Evolutionary conservation across 495 filamentous ascomycete species (phyloP), one percentile per base, ranked within the genome.

Genomic region (Neurospora sp.): DNA sequence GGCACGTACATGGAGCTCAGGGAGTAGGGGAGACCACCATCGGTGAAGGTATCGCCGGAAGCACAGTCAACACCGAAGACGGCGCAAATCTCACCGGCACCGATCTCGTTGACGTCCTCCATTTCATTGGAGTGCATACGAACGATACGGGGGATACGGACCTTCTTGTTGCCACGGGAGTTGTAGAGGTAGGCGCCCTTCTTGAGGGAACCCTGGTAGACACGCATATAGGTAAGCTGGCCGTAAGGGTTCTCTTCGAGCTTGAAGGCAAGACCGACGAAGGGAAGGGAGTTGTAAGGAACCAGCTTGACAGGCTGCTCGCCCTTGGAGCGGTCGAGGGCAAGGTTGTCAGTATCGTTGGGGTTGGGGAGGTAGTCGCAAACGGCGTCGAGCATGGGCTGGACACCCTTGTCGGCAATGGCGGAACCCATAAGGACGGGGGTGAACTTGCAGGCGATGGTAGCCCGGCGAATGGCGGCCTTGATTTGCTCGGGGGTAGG

Each of bases 71-170:
- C 91, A 80, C 96, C 96, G 80, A 99, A 99, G 72, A 99, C 94
- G 70, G 96, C 96, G 79, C 96, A 98, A 72, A 99, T 98, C 80
- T 99, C 96, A 78, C 96, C 96, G 45, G 96, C 94, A 59, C 93
- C 92, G 70, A 99, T 91, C 80, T 98, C 94, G 69, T 80, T 84
- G 17, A 97, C 92, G 76, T 99, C 96, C 83, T 98, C 96, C 96
- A 99, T 96, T 80, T 99, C 96, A 80, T 98, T 97, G 39, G 94
- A 97, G 86, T 99, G 96, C 96, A 99, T 99, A 66, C 96, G 92
- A 69, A 99, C 96, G 78, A 99, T 99, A 77, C 94, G 92, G 28
- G 96, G 96, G 73, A 98, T 90, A 83, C 97, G 96, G 80, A 99
- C 91, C 84, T 96, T 98, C 87, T 98, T 98, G 80, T 93, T 90